These are phyloP conservation scores for Bruguiera gymnorhiza DNA, from an alignment of 345 rosid species.

Conservation along the genomic window DNA sequence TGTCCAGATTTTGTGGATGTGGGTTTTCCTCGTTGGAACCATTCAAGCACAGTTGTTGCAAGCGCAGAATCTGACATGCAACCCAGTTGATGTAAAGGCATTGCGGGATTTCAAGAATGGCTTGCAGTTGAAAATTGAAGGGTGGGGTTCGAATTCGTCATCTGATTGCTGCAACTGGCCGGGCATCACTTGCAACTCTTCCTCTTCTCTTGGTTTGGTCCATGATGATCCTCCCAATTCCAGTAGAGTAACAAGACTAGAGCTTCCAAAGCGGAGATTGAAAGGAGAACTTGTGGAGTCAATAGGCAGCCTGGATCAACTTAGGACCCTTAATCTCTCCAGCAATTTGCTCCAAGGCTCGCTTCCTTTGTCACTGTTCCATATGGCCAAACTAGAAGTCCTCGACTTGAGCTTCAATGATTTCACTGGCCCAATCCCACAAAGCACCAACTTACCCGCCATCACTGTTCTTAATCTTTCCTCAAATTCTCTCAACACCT, in stretches of 20 bases:
- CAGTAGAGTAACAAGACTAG: conserved; percentile 43
- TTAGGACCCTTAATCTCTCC: conserved; percentile 57
- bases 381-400: conserved; percentile 33
- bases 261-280: conserved; percentile 39
- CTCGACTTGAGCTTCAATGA: conserved; percentile 63
- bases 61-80: conserved; percentile 48
- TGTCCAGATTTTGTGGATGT: conserved; percentile 31
- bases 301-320: conserved; percentile 41
- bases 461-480: conserved; percentile 45
- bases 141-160: conserved; percentile 38
- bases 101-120: conserved; percentile 39
- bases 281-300: conserved; percentile 50
- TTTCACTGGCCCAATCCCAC: conserved; percentile 45
- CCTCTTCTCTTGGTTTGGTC: conserved; percentile 36
- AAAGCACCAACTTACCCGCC: conserved; percentile 41
- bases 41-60: conserved; percentile 23
- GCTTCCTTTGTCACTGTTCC: conserved; percentile 54
- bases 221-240: conserved; percentile 17
- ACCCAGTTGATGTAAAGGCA: conserved; percentile 46
- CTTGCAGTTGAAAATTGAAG: conserved; percentile 37
- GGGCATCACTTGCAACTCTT: conserved; percentile 53
- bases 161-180: conserved; percentile 58
- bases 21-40: conserved; percentile 34
- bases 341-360: conserved; percentile 41
- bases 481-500: conserved; percentile 39